Conservation (phyloP, 176 grass and related monocot species). For the Triticum urartu region DNA sequence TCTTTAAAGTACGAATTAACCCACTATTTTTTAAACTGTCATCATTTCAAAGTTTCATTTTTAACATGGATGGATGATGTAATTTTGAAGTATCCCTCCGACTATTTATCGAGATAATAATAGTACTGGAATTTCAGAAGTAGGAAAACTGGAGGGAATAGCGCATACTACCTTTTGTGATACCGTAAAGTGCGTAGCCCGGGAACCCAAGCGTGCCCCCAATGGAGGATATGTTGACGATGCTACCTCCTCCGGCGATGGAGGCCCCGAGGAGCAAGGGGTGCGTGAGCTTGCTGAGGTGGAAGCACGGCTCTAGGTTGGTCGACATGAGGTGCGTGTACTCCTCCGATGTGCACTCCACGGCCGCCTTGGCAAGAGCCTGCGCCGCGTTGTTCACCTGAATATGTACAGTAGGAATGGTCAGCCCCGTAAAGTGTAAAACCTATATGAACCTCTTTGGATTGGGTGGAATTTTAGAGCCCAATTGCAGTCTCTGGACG, state of each 20-base stretch:
- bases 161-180: background rate
- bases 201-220: background rate
- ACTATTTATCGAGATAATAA: too few species aligned
- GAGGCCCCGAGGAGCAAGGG: background rate
- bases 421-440: too few species aligned
- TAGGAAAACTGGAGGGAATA: too few species aligned
- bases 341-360: background rate
- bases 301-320: background rate
- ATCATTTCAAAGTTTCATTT: too few species aligned
- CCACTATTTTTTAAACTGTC: too few species aligned
- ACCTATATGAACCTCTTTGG: background rate
- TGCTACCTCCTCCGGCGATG: background rate
- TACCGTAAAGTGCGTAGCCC: background rate
- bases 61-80: too few species aligned
- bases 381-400: conserved; percentile 28
- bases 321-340: background rate
- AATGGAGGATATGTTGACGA: conserved; percentile 15
- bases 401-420: background rate
- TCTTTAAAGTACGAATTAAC: too few species aligned
- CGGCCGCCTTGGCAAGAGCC: background rate
- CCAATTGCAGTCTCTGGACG: background rate
- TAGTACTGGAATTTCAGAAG: too few species aligned
- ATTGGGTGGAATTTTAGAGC: background rate
- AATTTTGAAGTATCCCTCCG: too few species aligned
- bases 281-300: background rate